A percentile compares a stretch with the other conserved stretches of the same genome.
phyloP scores from a whole-genome alignment of 169 alveolate species.

The Cryptosporidium ryanae region DNA sequence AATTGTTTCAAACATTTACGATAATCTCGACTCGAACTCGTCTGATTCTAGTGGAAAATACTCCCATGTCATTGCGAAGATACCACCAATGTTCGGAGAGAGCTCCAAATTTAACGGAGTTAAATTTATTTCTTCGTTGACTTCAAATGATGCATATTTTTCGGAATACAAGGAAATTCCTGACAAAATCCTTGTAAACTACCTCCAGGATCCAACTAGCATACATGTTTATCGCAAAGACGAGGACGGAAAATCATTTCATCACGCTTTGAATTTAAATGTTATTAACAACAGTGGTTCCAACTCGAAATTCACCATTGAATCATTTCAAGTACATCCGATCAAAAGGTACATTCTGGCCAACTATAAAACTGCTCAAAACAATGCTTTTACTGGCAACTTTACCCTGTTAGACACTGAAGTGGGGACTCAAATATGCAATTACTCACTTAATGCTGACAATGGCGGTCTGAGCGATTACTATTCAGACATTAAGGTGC shows the following conservation, averaged over 20 bases:
- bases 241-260: too few species aligned
- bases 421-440: constrained; percentile 10
- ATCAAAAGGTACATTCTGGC: constrained; percentile 25
- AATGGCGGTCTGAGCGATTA: not conserved
- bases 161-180: not conserved
- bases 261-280: too few species aligned
- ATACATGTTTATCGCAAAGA: not conserved
- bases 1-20: constrained; percentile 1
- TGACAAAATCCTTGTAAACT: not conserved
- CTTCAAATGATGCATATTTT: not conserved
- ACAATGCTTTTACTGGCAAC: not conserved
- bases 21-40: too few species aligned
- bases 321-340: constrained; percentile 19
- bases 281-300: too few species aligned
- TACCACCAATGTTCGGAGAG: too few species aligned
- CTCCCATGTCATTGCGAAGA: too few species aligned
- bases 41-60: too few species aligned
- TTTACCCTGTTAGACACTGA: constrained; percentile 22
- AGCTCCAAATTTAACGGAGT: too few species aligned
- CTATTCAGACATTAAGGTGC: constrained; percentile 73
- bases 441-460: too few species aligned
- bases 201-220: constrained; percentile 18
- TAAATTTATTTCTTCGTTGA: too few species aligned
- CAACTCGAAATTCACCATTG: too few species aligned
- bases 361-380: constrained; percentile 1